Conservation (phyloP, 202 grass and related monocot genomes). For the Elaeis oleifera region DNA sequence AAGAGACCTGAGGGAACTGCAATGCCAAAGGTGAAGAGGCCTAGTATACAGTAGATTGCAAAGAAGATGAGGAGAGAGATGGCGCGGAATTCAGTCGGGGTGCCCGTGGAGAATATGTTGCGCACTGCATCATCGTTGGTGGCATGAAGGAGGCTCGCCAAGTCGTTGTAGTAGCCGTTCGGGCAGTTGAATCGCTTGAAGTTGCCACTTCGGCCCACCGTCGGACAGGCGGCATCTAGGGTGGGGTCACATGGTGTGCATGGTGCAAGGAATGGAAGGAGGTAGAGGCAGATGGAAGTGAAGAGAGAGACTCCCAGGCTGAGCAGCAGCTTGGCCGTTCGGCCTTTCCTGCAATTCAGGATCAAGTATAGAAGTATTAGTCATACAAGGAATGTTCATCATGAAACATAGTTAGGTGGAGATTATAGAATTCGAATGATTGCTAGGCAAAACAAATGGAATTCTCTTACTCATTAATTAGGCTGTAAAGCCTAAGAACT, state of each 20-base stretch:
- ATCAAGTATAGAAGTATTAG: no score
- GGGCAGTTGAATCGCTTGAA: conserved; percentile 19
- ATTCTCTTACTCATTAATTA: conserved; percentile 8
- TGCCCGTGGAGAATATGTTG: conserved; percentile 5
- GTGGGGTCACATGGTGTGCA: neutral
- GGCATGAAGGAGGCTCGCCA: conserved; percentile 5
- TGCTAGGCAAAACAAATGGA: neutral
- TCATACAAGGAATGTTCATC: no score
- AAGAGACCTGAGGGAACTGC: conserved; percentile 15
- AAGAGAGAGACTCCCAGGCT: no score
- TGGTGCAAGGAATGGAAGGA: neutral
- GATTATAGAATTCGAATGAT: neutral
- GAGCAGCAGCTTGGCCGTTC: no score
- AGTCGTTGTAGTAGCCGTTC: conserved; percentile 14
- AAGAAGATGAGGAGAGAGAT: conserved; percentile 12
- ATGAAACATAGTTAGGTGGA: neutral
- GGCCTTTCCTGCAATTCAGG: no score
- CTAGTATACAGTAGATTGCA: neutral
- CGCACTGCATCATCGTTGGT: conserved; percentile 19
- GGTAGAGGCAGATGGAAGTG: conserved; percentile 6
- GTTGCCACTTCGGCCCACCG: conserved; percentile 3
- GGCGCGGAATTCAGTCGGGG: neutral
- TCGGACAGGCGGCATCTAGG: neutral
- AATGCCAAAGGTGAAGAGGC: conserved; percentile 5
- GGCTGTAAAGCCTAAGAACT: neutral